Base-by-base conservation (phyloP, 2,329 filamentous ascomycete genomes). In the Penicillium olsonii region DNA sequence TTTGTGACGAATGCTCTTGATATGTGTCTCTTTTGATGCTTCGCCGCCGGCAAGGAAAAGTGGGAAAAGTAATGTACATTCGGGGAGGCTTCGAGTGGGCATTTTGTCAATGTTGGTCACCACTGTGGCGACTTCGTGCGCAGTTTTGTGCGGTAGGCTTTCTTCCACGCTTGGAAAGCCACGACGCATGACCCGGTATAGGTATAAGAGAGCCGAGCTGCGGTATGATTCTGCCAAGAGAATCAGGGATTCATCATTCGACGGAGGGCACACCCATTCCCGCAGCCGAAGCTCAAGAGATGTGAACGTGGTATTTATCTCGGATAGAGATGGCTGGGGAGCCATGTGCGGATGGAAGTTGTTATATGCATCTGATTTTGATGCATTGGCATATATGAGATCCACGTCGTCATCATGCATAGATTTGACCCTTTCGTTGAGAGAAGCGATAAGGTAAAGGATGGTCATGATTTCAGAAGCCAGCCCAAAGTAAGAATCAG, bases 31-130 rank as follows among this genome's bases (percentile, higher is more conserved):
- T 17, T 29, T 20, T 2, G 45, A 46, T 6, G 45, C 45, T 33
- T 53, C 50, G 26, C 50, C 50, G 3, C 50, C 50, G 1, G 45
- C 50, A 12, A 53, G 45, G 26, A 53, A 49, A 8, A 53, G 33
- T 14, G 50, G 45, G 27, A 34, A 43, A 20, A 43, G 27, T 35
- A 43, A 33, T 43, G 41, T 43, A 43, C 26, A 49, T 38, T 39
- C 40, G 1, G 46, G 46, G 17, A 49, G 17, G 37, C 46, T 49
- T 24, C 46, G 24, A 3, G 46, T 49, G 14, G 46, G 46, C 46
- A 49, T 49, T 24, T 40, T 34, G 12, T 44, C 40, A 19, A 49
- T 49, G 22, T 31, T 49, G 2, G 37, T 17, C 2, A 49, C 46
- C 7, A 49, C 37, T 2, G 24, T 17, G 3, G 40, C 46, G 11